Percentiles rank a stretch among this genome's conserved stretches.
These are phyloP conservation scores for Populus simonii DNA, from an alignment of 345 rosid species.

Conservation along the genomic window DNA sequence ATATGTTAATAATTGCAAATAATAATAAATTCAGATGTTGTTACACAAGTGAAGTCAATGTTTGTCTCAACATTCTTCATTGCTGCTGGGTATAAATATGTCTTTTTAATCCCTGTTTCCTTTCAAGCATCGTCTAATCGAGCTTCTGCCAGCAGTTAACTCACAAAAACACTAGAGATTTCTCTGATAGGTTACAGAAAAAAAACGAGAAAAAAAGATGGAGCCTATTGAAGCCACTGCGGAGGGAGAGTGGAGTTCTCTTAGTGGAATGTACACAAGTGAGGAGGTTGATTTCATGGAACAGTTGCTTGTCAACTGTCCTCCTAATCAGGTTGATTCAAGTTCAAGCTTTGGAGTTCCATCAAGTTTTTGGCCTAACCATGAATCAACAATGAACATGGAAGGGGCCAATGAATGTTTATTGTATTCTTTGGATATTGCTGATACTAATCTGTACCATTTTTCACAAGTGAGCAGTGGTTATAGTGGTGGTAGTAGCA, in stretches of 20 bases:
- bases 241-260: constrained; percentile 60
- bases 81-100: constrained; percentile 26
- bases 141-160: background rate
- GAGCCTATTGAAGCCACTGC: constrained; percentile 40
- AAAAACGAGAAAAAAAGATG: constrained; percentile 19
- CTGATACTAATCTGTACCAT: constrained; percentile 11
- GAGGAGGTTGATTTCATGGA: constrained; percentile 80
- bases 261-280: constrained; percentile 45
- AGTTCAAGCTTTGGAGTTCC: constrained; percentile 21
- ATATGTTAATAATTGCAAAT: constrained; percentile 25
- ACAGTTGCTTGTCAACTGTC: constrained; percentile 46
- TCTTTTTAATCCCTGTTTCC: constrained; percentile 9
- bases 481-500: constrained; percentile 25
- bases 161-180: background rate
- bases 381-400: constrained; percentile 35
- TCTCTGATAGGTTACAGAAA: background rate
- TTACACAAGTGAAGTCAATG: constrained; percentile 19
- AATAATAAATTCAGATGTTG: constrained; percentile 23
- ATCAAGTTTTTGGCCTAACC: constrained; percentile 35
- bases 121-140: constrained; percentile 17
- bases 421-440: constrained; percentile 10
- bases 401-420: constrained; percentile 16
- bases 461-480: constrained; percentile 39
- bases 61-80: constrained; percentile 21
- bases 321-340: constrained; percentile 19